Conservation (phyloP, 805 yeast species). For the Saccharomycopsis amapae region DNA sequence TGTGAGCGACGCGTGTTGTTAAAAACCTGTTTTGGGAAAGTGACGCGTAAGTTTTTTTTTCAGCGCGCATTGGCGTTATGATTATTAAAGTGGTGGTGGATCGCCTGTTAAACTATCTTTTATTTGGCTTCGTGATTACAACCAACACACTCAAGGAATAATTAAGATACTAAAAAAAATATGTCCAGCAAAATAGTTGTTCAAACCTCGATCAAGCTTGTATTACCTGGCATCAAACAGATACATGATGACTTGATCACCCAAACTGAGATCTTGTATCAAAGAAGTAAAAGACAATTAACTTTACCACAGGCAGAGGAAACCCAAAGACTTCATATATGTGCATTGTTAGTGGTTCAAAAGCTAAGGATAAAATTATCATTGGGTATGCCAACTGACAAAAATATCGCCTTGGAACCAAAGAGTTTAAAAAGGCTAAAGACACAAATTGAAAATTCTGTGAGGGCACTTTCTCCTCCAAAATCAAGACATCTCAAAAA, state of each 20-base stretch:
- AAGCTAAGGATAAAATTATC: conserved; percentile 36
- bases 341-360: conserved; percentile 57
- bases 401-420: conserved; percentile 53
- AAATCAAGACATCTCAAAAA: too few relatives aligned
- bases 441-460: conserved; percentile 8
- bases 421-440: conserved; percentile 32
- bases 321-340: conserved; percentile 58
- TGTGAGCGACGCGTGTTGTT: not conserved
- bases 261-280: conserved; percentile 6
- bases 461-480: not conserved
- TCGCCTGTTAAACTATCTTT: too few relatives aligned
- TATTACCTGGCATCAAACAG: not conserved
- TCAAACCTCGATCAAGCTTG: conserved; percentile 2
- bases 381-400: conserved; percentile 42
- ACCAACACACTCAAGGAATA: not conserved
- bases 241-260: conserved; percentile 6
- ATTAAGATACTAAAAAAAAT: not conserved
- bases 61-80: too few relatives aligned
- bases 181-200: conserved; percentile 1
- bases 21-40: too few relatives aligned
- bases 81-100: too few relatives aligned
- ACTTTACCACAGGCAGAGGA: conserved; percentile 46
- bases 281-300: conserved; percentile 3
- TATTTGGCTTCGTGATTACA: too few relatives aligned
- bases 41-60: too few relatives aligned